Base-by-base conservation (phyloP, 129 eudicot species). In the Lactuca sativa region DNA sequence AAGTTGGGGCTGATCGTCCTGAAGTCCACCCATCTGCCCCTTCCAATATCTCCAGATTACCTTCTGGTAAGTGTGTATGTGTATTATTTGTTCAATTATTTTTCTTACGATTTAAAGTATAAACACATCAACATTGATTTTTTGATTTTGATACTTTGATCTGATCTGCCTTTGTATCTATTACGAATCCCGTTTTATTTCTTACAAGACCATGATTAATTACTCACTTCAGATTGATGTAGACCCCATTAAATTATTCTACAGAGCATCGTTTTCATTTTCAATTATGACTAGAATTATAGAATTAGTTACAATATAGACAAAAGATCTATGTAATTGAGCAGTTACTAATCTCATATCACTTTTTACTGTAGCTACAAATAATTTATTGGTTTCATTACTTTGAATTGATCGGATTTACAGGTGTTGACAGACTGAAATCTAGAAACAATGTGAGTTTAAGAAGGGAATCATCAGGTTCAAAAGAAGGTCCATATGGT, bases 361-460 rank as follows among this genome's bases (percentile, higher is more conserved):
- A 73, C 41, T 37, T 69, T 69, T 4, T 4, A 18, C 15, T 14
- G 21, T 59, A 59, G 25, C 33, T 33, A 17, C 7, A 7, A 31
- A 34, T 18, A 25, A 6, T 9, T 58, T 5, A 57, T 33, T 67
- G 16, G 48, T 33, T 67, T 32, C 55, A 11, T 55, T 54, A 47
- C 30, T 54, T 30, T 59, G 0, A 9, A n/a, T 9, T 34, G 61
- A 18, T 71, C 68, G 78, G 32, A 76, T 68, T 74, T 83, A 67
- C 76, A 93, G 98, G 98, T 56, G 95, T 73, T 4, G 98, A 90
- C 48, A 82, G 93, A 66, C 48, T 77, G 43, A 86, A 85, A 80
- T 12, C 95, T 6, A 80, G 98, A 56, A 89, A 78, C 79, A 83
- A 83, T 68, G 84, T 73, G 12, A 86, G 88, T 68, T 80, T 71